Conservation (phyloP, 1,284 basidiomycete species). For the Mrakiaceae sp. region DNA sequence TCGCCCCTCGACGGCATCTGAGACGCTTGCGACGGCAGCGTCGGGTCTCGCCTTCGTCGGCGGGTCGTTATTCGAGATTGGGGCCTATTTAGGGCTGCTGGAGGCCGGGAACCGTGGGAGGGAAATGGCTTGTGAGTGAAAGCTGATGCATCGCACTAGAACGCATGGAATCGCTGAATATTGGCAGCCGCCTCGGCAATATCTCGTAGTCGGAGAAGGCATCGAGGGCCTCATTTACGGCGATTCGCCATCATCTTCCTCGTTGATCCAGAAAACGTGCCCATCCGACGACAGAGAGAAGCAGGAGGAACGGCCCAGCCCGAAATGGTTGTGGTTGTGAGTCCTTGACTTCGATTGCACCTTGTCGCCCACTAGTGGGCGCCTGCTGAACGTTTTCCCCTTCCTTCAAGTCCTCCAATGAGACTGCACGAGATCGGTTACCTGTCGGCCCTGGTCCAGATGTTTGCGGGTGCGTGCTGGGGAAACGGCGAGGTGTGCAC, state of each 20-base stretch:
- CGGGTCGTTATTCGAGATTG: constrained; percentile 46
- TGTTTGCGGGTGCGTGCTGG: constrained; percentile 41
- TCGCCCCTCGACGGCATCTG: constrained; percentile 1
- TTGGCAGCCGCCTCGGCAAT: neutral
- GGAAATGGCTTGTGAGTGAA: constrained; percentile 22
- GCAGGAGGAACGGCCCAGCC: neutral
- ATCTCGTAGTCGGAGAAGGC: neutral
- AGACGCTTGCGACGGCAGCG: constrained; percentile 26
- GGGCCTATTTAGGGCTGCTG: constrained; percentile 40
- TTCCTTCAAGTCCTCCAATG: neutral
- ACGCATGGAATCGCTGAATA: neutral
- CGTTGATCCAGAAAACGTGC: neutral
- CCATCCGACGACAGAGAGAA: neutral
- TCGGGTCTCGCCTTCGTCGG: constrained; percentile 42
- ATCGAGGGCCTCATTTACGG: neutral
- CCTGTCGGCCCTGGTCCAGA: constrained; percentile 42
- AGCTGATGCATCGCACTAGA: neutral
- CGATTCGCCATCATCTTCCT: neutral
- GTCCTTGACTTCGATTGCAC: neutral
- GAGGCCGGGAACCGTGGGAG: constrained; percentile 35
- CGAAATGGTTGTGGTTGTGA: constrained; percentile 2
- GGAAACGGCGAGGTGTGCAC: no score
- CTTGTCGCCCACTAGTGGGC: neutral
- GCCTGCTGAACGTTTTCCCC: neutral
- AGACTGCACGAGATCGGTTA: constrained; percentile 46